Conservation (phyloP, 2,329 filamentous ascomycete species). For the Clarireedia homoeocarpa region DNA sequence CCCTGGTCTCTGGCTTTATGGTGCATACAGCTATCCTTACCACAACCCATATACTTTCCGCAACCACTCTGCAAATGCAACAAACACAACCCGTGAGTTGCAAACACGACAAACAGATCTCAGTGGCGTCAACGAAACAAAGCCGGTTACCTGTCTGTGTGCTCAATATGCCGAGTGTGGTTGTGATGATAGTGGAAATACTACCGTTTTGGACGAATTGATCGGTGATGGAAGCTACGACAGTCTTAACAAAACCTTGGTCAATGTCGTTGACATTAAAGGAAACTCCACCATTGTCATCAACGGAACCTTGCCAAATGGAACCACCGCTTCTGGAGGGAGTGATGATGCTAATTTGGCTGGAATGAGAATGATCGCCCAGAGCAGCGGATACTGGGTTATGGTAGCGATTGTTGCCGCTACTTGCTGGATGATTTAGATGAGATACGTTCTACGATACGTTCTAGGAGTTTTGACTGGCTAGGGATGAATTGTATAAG, state of each 20-base stretch:
- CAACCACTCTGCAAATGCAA: slow-evolving; percentile 34
- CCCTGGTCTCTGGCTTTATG: slow-evolving; percentile 56
- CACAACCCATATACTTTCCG: slow-evolving; percentile 46
- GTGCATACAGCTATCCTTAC: slow-evolving; percentile 54
- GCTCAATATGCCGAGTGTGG: slow-evolving; percentile 48
- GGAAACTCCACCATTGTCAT: slow-evolving; percentile 58
- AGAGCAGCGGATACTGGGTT: slow-evolving; percentile 23
- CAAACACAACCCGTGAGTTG: slow-evolving; percentile 32
- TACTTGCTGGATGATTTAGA: slow-evolving; percentile 1
- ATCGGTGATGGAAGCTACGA: slow-evolving; percentile 58
- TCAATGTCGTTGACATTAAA: slow-evolving; percentile 55
- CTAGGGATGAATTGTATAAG: neutral
- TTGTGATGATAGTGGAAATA: slow-evolving; percentile 60
- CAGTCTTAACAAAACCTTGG: slow-evolving; percentile 51
- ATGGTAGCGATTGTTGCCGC: slow-evolving; percentile 24
- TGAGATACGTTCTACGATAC: neutral
- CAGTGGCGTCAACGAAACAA: slow-evolving; percentile 43
- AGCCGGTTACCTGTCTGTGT: slow-evolving; percentile 56
- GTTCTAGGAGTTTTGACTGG: neutral
- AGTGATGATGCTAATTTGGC: slow-evolving; percentile 35
- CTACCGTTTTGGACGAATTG: slow-evolving; percentile 51
- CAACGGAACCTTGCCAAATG: slow-evolving; percentile 69
- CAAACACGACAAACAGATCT: slow-evolving; percentile 12
- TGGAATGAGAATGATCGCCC: slow-evolving; percentile 4
- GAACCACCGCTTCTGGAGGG: slow-evolving; percentile 47